Evolutionary conservation across 352 stramenopile species (phyloP), one percentile per base, ranked within the genome.

Genomic region (Globisporangium nagaii): DNA sequence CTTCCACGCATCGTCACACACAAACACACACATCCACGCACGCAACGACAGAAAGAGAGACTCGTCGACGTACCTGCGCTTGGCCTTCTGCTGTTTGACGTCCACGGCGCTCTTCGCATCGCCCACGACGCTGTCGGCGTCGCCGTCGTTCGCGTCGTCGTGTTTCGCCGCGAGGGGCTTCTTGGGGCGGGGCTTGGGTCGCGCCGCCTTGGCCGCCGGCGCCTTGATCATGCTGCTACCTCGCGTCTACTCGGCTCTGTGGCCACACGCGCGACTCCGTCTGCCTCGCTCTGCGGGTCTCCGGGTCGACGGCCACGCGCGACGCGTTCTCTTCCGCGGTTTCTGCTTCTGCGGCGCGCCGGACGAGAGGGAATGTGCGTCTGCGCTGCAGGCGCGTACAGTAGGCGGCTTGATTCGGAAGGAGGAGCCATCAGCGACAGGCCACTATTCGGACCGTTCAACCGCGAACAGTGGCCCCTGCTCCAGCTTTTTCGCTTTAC

Each of bases 61-160:
- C 19, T 48, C 32, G 30, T 2, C 17, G 24, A 50, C 53, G 41
- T 53, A 79, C 70, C 62, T 65, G 35, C 70, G 57, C 44, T 83
- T 83, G 45, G 50, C 42, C 58, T 83, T 76, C 42, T 75, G 71
- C 39, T 63, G 54, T 44, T 60, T 63, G 4, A 53, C 54, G 25
- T 67, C 66, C 4, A 30, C 40, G 8, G 59, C 58, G 13, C 62
- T 57, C 4, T 41, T 32, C 9, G 20, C 19, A 12, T 20, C 37
- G 7, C 36, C 48, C 8, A 11, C 35, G 32, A 35, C 34, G 24
- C 19, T 35, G 40, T 41, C 40, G 22, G 1, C 22, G 13, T 28
- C 34, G 13, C 41, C 47, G 25, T 57, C 56, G 32, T 43, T 39
- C 40, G 36, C 46, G 39, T 56, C 50, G 25, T 36, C 36, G 11